Conservation (phyloP, 2,329 filamentous ascomycete genomes). For the Lomentospora prolificans region DNA sequence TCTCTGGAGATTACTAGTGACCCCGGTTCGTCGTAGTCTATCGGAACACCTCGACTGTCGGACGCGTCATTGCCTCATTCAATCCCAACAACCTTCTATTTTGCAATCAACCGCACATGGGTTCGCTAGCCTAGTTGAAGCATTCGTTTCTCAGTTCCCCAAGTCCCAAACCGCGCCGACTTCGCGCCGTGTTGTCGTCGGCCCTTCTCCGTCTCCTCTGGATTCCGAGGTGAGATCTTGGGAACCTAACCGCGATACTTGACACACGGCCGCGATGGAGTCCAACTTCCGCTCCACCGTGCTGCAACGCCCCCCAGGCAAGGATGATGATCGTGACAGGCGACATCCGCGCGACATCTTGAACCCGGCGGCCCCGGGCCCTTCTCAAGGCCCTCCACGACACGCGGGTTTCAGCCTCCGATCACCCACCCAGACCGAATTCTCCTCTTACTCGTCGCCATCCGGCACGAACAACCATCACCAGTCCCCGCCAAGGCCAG, state of each 20-base stretch:
- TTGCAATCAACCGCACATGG: not conserved
- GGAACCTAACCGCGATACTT: constrained; percentile 12
- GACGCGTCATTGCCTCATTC: not conserved
- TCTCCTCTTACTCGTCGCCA: constrained; percentile 20
- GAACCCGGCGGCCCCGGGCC: constrained; percentile 23
- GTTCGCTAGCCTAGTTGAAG: not conserved
- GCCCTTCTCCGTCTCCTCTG: not conserved
- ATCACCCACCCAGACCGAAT: constrained; percentile 37
- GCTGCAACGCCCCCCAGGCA: constrained; percentile 34
- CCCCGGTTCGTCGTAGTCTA: too few species aligned
- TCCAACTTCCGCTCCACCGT: constrained; percentile 40
- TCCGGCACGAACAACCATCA: constrained; percentile 6
- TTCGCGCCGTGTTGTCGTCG: constrained; percentile 1
- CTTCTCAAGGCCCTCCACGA: constrained; percentile 18
- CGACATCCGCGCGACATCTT: constrained; percentile 37
- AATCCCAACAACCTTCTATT: not conserved
- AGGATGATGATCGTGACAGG: constrained; percentile 24
- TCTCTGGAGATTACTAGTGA: too few species aligned
- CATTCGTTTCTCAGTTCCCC: not conserved
- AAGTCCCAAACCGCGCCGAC: not conserved
- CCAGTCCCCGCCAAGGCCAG: constrained; percentile 12
- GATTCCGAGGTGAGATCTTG: not conserved
- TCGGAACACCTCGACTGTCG: too few species aligned
- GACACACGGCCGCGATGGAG: constrained; percentile 27
- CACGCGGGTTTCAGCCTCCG: constrained; percentile 38